Evolutionary conservation across 2,329 filamentous ascomycete species (phyloP).

Genomic region (Alternaria sp.): DNA sequence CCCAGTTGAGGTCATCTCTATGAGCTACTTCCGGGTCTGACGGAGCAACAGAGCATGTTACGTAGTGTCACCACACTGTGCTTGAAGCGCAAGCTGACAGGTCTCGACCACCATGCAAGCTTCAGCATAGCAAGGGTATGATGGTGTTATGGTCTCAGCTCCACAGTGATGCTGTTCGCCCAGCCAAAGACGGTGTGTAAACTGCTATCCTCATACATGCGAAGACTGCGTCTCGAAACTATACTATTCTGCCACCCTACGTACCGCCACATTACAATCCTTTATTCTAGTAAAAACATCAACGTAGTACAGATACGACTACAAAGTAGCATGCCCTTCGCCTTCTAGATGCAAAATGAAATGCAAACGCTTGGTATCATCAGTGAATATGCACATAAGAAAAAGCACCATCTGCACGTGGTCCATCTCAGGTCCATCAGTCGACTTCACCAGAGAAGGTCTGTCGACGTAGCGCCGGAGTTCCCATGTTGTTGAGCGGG

Average conservation of each 20-base stretch:
- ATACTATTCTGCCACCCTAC: slow-evolving; percentile 10
- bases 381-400: slow-evolving; percentile 22
- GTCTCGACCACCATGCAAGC: neutral
- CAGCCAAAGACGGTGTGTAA: slow-evolving; percentile 16
- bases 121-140: slow-evolving; percentile 3
- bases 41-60: neutral
- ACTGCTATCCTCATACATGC: slow-evolving; percentile 13
- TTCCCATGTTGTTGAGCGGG: slow-evolving; percentile 50
- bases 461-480: slow-evolving; percentile 31
- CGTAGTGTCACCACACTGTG: slow-evolving; percentile 4
- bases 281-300: slow-evolving; percentile 23
- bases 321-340: slow-evolving; percentile 27
- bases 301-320: slow-evolving; percentile 27
- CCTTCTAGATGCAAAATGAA: slow-evolving; percentile 34
- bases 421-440: slow-evolving; percentile 22
- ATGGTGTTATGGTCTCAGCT: slow-evolving; percentile 8
- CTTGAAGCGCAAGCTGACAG: neutral
- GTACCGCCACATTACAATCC: slow-evolving; percentile 28
- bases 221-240: neutral
- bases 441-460: slow-evolving; percentile 40
- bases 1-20: neutral
- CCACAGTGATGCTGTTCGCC: slow-evolving; percentile 5
- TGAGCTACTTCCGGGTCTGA: neutral
- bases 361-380: slow-evolving; percentile 33
- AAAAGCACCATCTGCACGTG: slow-evolving; percentile 11